Evolutionary conservation across 345 rosid species (phyloP).

Genomic region (Brassica carinata): DNA sequence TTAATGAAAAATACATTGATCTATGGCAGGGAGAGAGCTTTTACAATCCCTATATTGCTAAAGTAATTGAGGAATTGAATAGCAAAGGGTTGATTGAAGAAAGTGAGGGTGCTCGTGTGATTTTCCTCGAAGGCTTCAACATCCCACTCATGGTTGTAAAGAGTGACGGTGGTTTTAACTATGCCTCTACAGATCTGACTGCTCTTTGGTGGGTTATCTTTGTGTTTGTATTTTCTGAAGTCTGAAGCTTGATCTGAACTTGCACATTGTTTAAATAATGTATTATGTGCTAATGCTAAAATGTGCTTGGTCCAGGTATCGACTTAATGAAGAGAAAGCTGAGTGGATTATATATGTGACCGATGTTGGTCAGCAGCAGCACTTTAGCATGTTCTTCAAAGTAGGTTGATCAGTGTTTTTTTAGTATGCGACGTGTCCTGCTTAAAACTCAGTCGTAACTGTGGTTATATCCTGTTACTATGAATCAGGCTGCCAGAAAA

Average conservation of each 20-base stretch:
- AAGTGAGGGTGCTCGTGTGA: constrained; percentile 93
- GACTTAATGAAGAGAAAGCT: constrained; percentile 90
- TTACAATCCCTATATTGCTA: constrained; percentile 77
- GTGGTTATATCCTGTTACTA: constrained; percentile 18
- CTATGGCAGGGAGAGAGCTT: constrained; percentile 94
- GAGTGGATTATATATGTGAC: constrained; percentile 96
- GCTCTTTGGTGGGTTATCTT: constrained; percentile 76
- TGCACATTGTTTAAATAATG: not conserved
- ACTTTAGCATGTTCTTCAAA: constrained; percentile 87
- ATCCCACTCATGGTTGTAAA: constrained; percentile 95
- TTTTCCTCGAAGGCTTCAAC: constrained; percentile 67
- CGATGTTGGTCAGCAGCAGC: constrained; percentile 97
- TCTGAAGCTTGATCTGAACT: constrained; percentile 6
- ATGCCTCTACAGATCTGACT: constrained; percentile 92
- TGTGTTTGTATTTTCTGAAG: constrained; percentile 13
- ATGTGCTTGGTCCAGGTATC: constrained; percentile 58
- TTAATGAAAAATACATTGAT: constrained; percentile 17
- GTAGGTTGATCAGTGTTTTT: constrained; percentile 44
- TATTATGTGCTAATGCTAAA: constrained; percentile 19
- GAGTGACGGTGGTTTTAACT: constrained; percentile 96
- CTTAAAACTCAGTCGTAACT: constrained; percentile 13
- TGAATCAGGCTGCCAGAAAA: constrained; percentile 75
- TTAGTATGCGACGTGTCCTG: not conserved
- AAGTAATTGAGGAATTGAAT: constrained; percentile 55
- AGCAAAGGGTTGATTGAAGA: constrained; percentile 74